phyloP scores from a whole-genome alignment of 306 rosid species.

The Quercus ilex region DNA sequence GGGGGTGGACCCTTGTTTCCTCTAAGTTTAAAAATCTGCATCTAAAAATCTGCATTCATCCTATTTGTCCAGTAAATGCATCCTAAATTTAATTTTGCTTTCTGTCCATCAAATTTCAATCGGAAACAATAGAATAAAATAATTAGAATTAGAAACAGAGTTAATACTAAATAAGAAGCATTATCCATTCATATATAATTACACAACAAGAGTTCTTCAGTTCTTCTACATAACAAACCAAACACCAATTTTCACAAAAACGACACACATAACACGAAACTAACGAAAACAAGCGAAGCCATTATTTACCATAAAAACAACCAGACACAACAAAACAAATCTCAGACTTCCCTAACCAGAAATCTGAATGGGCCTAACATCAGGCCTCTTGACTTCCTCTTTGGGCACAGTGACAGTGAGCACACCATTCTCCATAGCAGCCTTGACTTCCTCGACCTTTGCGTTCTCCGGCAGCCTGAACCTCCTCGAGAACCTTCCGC shows the following conservation, averaged over 20 bases:
- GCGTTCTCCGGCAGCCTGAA: constrained; percentile 38
- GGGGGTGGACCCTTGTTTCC: no score
- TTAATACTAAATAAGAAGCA: no score
- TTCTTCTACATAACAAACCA: not conserved
- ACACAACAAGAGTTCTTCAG: no score
- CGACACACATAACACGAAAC: not conserved
- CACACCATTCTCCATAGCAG: constrained; percentile 37
- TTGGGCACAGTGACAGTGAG: constrained; percentile 39
- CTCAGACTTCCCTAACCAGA: not conserved
- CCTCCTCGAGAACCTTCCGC: constrained; percentile 34
- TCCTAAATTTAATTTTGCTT: no score
- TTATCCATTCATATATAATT: no score
- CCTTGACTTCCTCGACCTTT: constrained; percentile 16
- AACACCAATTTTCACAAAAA: not conserved
- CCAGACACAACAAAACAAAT: not conserved
- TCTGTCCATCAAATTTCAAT: no score
- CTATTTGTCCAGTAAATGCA: no score
- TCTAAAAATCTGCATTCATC: no score
- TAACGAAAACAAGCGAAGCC: not conserved
- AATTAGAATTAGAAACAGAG: no score
- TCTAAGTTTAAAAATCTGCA: no score
- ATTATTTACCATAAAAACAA: not conserved
- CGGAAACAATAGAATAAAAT: no score
- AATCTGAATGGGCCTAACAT: constrained; percentile 26
- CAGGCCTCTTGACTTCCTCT: constrained; percentile 12